These are phyloP conservation scores for Colletotrichum limetticola DNA, from an alignment of 2,329 filamentous ascomycete genomes.

Conservation along the genomic window DNA sequence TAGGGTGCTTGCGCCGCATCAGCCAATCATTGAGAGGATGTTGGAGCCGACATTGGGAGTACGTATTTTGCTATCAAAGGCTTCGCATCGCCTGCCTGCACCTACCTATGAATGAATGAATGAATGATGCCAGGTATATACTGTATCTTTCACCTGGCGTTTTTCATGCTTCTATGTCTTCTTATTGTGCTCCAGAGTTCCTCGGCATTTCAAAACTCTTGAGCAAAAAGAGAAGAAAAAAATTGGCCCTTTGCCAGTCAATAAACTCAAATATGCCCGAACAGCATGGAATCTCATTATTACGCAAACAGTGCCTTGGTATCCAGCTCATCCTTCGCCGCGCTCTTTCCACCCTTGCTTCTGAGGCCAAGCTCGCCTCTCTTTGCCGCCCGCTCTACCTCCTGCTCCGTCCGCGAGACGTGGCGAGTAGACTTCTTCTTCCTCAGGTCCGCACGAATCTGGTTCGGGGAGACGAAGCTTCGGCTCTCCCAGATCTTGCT, in stretches of 20 bases:
- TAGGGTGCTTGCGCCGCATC: neutral
- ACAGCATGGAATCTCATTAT: slow-evolving; percentile 13
- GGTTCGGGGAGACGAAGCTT: slow-evolving; percentile 96
- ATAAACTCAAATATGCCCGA: neutral
- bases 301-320: slow-evolving; percentile 81
- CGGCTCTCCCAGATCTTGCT: slow-evolving; percentile 99
- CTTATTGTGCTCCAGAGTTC: neutral
- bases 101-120: neutral
- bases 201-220: neutral
- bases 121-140: neutral
- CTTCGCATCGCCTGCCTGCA: neutral
- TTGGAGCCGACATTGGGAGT: neutral
- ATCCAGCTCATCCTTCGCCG: slow-evolving; percentile 77
- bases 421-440: slow-evolving; percentile 81
- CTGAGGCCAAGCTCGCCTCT: slow-evolving; percentile 81
- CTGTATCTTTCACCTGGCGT: neutral
- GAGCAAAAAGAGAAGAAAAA: neutral
- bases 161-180: neutral
- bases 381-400: slow-evolving; percentile 78
- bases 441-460: slow-evolving; percentile 85
- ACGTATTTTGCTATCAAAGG: neutral
- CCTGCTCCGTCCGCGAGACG: slow-evolving; percentile 79
- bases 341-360: slow-evolving; percentile 71
- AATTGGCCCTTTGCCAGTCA: neutral
- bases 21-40: slow-evolving; percentile 16